These are phyloP conservation scores for Linum usitatissimum DNA, from an alignment of 345 rosid genomes.

Conservation along the genomic window DNA sequence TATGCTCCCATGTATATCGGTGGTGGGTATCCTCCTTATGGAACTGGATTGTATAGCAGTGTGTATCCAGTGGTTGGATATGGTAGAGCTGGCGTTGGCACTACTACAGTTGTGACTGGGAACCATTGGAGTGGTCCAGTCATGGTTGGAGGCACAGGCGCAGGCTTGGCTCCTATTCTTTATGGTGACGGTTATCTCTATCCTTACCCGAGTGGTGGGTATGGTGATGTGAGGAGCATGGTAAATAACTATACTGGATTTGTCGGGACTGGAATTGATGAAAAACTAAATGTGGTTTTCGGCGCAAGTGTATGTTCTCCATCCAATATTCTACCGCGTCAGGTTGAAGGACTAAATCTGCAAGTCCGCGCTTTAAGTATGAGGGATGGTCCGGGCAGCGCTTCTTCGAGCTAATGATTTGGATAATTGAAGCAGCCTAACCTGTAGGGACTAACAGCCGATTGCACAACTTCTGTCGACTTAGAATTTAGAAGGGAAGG, in stretches of 20 bases:
- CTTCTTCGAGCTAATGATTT: slow-evolving; percentile 13
- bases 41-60: slow-evolving; percentile 21
- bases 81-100: slow-evolving; percentile 21
- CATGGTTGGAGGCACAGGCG: slow-evolving; percentile 19
- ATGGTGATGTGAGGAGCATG: slow-evolving; percentile 16
- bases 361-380: slow-evolving; percentile 13
- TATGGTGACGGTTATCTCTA: slow-evolving; percentile 18
- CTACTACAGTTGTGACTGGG: slow-evolving; percentile 24
- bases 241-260: slow-evolving; percentile 16
- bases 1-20: slow-evolving; percentile 28
- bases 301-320: slow-evolving; percentile 16
- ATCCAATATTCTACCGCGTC: slow-evolving; percentile 15
- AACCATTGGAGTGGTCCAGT: slow-evolving; percentile 27
- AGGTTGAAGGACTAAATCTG: slow-evolving; percentile 16
- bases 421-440: slow-evolving; percentile 16
- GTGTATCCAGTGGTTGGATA: slow-evolving; percentile 30
- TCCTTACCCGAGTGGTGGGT: slow-evolving; percentile 31
- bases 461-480: slow-evolving; percentile 8
- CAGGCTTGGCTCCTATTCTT: slow-evolving; percentile 23
- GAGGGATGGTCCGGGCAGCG: slow-evolving; percentile 9
- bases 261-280: slow-evolving; percentile 19
- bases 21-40: slow-evolving; percentile 27
- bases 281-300: slow-evolving; percentile 13
- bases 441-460: slow-evolving; percentile 19
- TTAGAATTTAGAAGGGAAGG: slow-evolving; percentile 1